phyloP scores from a whole-genome alignment of 1,139 yeast genomes.

The Magnusiomyces sp. region DNA sequence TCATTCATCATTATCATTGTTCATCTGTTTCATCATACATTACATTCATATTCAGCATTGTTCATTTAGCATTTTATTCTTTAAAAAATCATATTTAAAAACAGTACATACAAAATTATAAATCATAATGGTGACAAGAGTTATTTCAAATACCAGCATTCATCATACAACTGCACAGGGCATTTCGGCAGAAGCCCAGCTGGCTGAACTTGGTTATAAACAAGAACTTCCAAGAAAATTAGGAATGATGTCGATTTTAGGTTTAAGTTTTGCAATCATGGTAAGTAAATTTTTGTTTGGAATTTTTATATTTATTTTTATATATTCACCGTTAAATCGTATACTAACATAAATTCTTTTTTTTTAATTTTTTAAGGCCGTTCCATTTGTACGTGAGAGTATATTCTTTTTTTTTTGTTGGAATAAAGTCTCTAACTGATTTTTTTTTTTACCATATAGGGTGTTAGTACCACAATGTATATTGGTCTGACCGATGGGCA shows the following conservation, averaged over 20 bases:
- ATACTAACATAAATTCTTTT: not conserved
- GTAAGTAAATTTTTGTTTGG: constrained; percentile 7
- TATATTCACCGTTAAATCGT: not conserved
- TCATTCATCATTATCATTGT: too few relatives aligned
- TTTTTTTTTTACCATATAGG: not conserved
- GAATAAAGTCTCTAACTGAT: not conserved
- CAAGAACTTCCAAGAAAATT: constrained; percentile 14
- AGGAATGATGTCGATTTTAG: constrained; percentile 15
- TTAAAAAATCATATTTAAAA: too few relatives aligned
- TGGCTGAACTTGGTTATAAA: constrained; percentile 15
- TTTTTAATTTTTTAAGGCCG: constrained; percentile 1
- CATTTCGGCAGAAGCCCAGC: constrained; percentile 7
- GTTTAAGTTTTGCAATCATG: constrained; percentile 15
- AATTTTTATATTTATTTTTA: not conserved
- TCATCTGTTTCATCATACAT: too few relatives aligned
- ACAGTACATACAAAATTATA: too few relatives aligned
- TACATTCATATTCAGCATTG: too few relatives aligned
- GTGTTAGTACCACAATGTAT: constrained; percentile 16
- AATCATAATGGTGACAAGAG: too few relatives aligned
- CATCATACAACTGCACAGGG: not conserved
- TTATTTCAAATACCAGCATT: too few relatives aligned
- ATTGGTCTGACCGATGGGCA: constrained; percentile 23
- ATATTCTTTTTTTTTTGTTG: not conserved
- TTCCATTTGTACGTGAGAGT: constrained; percentile 1
- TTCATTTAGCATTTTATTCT: too few relatives aligned